phyloP scores from a whole-genome alignment of 2,329 filamentous ascomycete species.

The Colletotrichum godetiae region DNA sequence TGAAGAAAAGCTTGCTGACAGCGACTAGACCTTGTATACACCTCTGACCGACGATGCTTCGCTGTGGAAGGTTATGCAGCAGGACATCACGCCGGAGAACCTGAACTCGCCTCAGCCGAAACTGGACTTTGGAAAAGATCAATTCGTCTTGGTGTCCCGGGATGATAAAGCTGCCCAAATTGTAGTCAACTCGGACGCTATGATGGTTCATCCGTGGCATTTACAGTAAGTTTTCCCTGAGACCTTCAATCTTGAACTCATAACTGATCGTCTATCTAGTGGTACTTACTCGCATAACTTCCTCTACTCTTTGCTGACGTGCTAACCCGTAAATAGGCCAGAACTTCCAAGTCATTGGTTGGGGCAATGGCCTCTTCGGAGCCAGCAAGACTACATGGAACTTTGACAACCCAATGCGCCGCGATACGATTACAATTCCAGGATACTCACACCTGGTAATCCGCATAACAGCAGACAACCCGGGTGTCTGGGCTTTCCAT shows the following conservation, averaged over 20 bases:
- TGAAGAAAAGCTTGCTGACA: not conserved
- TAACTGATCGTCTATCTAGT: constrained; percentile 13
- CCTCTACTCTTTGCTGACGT: not conserved
- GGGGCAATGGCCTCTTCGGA: constrained; percentile 47
- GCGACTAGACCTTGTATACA: constrained; percentile 29
- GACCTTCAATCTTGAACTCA: no score
- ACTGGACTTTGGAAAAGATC: constrained; percentile 28
- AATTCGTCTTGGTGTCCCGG: constrained; percentile 34
- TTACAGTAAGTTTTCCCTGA: constrained; percentile 32
- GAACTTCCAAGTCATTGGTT: constrained; percentile 61
- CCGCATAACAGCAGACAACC: constrained; percentile 66
- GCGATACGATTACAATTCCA: constrained; percentile 62
- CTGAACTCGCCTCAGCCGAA: constrained; percentile 24
- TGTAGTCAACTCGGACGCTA: constrained; percentile 38
- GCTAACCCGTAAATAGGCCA: constrained; percentile 52
- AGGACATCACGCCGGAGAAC: constrained; percentile 22
- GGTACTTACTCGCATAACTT: not conserved
- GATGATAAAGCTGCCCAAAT: constrained; percentile 39
- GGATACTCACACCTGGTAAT: constrained; percentile 65
- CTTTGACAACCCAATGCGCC: constrained; percentile 48
- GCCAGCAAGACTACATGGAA: constrained; percentile 38
- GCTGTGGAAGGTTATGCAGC: constrained; percentile 28
- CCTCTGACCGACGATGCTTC: constrained; percentile 34
- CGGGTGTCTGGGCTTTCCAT: constrained; percentile 68
- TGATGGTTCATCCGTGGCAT: constrained; percentile 41